These are phyloP conservation scores for Lachnellula suecica DNA, from an alignment of 2,329 filamentous ascomycete species.

Conservation along the genomic window DNA sequence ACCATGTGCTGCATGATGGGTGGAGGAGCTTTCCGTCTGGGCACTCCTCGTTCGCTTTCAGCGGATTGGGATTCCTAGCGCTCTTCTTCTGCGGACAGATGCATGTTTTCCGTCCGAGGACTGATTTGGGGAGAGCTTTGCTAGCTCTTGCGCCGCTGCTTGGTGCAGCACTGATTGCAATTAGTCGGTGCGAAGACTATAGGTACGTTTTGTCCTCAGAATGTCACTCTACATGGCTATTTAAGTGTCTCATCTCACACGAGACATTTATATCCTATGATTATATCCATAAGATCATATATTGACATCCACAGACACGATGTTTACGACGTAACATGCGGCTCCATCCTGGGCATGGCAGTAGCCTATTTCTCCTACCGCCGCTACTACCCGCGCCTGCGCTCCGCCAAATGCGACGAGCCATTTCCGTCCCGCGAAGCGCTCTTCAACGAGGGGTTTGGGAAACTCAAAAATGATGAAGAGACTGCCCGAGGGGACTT, in stretches of 20 bases:
- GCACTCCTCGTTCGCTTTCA: conserved; percentile 77
- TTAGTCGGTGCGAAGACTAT: conserved; percentile 69
- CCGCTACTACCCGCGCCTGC: conserved; percentile 59
- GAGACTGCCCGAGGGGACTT: conserved; percentile 24
- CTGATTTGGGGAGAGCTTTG: conserved; percentile 54
- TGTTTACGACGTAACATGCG: conserved; percentile 66
- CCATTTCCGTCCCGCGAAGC: conserved; percentile 47
- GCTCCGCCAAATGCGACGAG: conserved; percentile 52
- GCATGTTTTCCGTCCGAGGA: conserved; percentile 47
- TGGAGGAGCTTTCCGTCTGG: conserved; percentile 83
- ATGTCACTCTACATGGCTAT: no score
- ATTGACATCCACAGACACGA: conserved; percentile 47
- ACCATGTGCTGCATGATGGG: conserved; percentile 74
- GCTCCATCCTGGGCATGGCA: conserved; percentile 57
- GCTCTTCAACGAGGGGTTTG: conserved; percentile 31
- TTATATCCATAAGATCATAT: no score
- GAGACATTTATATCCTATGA: no score
- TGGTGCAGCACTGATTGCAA: conserved; percentile 66
- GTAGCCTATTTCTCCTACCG: conserved; percentile 67
- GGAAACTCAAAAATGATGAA: conserved; percentile 33
- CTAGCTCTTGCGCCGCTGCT: conserved; percentile 58
- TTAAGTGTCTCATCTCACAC: no score
- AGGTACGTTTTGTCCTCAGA: conserved; percentile 36
- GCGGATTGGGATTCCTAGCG: conserved; percentile 72
- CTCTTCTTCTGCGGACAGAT: conserved; percentile 69